Base-by-base conservation (phyloP, 2,329 filamentous ascomycete genomes). In the Colletotrichum karsti region DNA sequence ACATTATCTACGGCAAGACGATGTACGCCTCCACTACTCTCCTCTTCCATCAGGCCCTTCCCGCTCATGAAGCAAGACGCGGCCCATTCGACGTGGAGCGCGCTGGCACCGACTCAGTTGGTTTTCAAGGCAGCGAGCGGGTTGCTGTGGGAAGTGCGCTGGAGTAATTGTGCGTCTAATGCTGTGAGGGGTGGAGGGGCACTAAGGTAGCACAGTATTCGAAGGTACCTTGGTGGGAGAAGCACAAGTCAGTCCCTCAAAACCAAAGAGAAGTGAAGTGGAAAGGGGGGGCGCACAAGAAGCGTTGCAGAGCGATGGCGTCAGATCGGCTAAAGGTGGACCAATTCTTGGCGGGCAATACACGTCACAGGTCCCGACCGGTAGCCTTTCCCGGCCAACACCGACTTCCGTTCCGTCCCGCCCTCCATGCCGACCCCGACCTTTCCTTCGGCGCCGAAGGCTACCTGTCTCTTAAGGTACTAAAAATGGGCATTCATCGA, bases 261-360 rank as follows among this genome's bases (percentile, higher is more conserved):
- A 22, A 42, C n/a, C 5, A 42, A 20, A 9, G 18, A 24, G 13
- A 5, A 46, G 20, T 15, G 15, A 28, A 28, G 15, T 8, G 15
- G 15, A n/a, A n/a, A n/a, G 13, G 9, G 15, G 26, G 26, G 28
- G 15, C 22, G 39, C 20, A 15, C 9, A 39, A 35, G 20, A 15
- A 8, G 41, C 8, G 30, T 20, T 15, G 37, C 33, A 18, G 30
- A 42, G 35, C 33, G 48, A 67, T 69, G 62, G 62, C 66, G 66
- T 66, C 61, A 69, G 61, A 68, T 65, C 59, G 61, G 65, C 64
- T 66, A 60, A 54, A 61, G 39, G 61, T 67, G 66, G 62, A 55
- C 26, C 55, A 67, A 55, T 15, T 20, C 61, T 69, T 66, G 48
- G 66, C 61, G n/a, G 58, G 33, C 18, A 33, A 20, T 63, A 18